These are phyloP conservation scores for Caryopteris hybrid DNA, from an alignment of 305 asterid species.

Conservation along the genomic window DNA sequence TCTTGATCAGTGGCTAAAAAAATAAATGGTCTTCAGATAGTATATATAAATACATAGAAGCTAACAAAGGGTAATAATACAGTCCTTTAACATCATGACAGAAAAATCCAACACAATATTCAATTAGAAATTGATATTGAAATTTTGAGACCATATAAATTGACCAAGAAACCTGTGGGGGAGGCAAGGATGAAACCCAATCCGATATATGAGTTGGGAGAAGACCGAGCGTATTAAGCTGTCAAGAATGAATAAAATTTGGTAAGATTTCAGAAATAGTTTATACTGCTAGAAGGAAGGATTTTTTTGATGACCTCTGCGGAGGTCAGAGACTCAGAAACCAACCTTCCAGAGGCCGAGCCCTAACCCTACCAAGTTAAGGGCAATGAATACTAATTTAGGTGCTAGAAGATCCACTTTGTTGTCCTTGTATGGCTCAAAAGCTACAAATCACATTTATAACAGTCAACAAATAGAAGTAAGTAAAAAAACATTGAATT, in stretches of 20 bases:
- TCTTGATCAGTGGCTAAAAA: not conserved
- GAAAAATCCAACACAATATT: not conserved
- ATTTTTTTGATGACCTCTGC: not conserved
- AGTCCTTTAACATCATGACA: not conserved
- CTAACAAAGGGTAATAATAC: not conserved
- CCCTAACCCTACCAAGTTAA: slow-evolving; percentile 81
- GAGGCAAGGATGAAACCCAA: slow-evolving; percentile 97
- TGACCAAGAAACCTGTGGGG: slow-evolving; percentile 69
- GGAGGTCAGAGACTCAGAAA: slow-evolving; percentile 11
- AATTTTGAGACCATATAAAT: not conserved
- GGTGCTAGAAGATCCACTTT: slow-evolving; percentile 79
- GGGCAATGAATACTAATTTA: slow-evolving; percentile 70
- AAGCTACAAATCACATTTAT: slow-evolving; percentile 43
- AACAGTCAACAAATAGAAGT: slow-evolving; percentile 7
- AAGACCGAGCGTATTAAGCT: slow-evolving; percentile 94
- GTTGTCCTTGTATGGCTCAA: slow-evolving; percentile 92
- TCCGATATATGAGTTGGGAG: slow-evolving; percentile 95
- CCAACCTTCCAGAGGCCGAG: slow-evolving; percentile 96
- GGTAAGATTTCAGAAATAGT: slow-evolving; percentile 6
- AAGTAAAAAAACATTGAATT: not conserved
- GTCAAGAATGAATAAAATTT: slow-evolving; percentile 18
- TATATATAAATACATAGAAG: not conserved
- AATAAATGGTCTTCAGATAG: not conserved
- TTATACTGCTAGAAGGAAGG: not conserved
- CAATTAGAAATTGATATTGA: not conserved